Evolutionary conservation across 2,329 filamentous ascomycete genomes (phyloP).

Genomic region (Aspergillus nomiae): DNA sequence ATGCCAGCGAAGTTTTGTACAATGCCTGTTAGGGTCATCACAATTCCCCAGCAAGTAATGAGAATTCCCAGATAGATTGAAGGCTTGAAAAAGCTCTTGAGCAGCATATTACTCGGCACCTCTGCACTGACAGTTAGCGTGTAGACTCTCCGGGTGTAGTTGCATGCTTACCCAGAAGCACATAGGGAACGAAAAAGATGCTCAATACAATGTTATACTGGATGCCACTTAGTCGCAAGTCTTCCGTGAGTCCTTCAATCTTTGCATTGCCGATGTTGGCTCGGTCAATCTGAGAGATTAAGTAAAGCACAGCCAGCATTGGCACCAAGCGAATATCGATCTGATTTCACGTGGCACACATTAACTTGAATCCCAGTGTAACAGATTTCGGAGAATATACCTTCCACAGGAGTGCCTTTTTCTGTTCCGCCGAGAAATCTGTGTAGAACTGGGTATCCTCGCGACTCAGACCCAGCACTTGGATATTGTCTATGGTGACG

Average conservation of each 20-base stretch:
- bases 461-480: conserved; percentile 28
- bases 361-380: too few relatives aligned
- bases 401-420: conserved; percentile 22
- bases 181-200: conserved; percentile 13
- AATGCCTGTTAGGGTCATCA: conserved; percentile 53
- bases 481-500: conserved; percentile 32
- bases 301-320: conserved; percentile 23
- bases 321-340: conserved; percentile 22
- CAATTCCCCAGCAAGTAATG: conserved; percentile 46
- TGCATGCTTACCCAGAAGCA: conserved; percentile 12
- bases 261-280: conserved; percentile 35
- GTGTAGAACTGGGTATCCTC: conserved; percentile 36
- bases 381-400: neutral
- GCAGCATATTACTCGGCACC: conserved; percentile 22
- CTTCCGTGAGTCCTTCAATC: conserved; percentile 23
- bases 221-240: conserved; percentile 22
- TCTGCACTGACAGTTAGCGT: conserved; percentile 12
- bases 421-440: conserved; percentile 27
- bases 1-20: conserved; percentile 49
- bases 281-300: conserved; percentile 30
- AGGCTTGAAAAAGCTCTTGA: conserved; percentile 25
- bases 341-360: neutral
- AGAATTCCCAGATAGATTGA: conserved; percentile 30
- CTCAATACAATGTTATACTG: conserved; percentile 26
- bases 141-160: too few relatives aligned